Conservation (phyloP, 345 rosid species). For the Psidium friedrichsthalianum region DNA sequence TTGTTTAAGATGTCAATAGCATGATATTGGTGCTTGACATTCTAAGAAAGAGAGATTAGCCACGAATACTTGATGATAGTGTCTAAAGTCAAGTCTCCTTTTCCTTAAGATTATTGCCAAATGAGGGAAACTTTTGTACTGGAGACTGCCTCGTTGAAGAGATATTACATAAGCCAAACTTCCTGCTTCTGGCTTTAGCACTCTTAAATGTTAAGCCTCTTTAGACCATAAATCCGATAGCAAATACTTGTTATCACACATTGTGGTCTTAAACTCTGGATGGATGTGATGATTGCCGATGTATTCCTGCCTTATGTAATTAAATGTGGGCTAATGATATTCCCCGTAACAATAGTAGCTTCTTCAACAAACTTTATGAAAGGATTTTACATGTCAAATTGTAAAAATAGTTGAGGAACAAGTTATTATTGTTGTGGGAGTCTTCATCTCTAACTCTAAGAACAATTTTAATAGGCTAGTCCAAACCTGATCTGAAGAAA, state of each 20-base stretch:
- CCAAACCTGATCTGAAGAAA: background rate
- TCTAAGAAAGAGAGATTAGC: background rate
- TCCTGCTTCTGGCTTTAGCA: background rate
- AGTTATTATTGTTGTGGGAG: background rate
- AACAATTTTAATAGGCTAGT: no score
- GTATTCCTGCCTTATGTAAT: background rate
- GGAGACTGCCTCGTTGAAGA: background rate
- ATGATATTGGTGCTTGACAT: background rate
- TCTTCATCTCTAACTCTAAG: no score
- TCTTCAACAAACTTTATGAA: background rate
- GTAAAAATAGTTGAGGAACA: background rate
- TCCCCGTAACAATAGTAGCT: background rate
- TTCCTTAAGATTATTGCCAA: background rate
- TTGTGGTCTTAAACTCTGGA: background rate
- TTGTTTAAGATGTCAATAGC: no score
- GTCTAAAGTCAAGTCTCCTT: background rate
- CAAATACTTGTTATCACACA: background rate
- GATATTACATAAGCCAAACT: background rate
- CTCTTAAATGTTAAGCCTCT: background rate
- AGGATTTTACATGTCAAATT: background rate
- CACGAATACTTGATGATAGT: background rate
- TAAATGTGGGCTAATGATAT: background rate
- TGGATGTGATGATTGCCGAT: background rate
- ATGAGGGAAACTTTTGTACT: background rate
- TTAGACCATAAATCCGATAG: background rate